Conservation (phyloP, 1,139 yeast genomes). For the Saccharomycopsis crataegensis region DNA sequence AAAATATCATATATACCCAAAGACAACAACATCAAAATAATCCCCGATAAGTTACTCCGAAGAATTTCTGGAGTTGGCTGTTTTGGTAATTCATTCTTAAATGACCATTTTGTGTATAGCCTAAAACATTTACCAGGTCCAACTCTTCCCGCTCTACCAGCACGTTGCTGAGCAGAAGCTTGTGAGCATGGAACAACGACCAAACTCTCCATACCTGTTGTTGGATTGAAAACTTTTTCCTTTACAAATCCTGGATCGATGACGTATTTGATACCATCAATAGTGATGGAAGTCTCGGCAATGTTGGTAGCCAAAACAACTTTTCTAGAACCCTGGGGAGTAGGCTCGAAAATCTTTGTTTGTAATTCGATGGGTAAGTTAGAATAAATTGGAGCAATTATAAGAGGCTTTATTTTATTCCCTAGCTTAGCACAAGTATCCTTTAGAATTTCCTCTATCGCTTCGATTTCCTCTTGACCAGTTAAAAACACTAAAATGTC, state of each 20-base stretch:
- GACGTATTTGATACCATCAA: slow-evolving; percentile 84
- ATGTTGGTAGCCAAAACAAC: slow-evolving; percentile 93
- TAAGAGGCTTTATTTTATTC: slow-evolving; percentile 49
- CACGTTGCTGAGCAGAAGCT: slow-evolving; percentile 93
- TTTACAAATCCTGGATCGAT: slow-evolving; percentile 93
- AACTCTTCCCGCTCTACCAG: slow-evolving; percentile 96
- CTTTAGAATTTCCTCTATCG: slow-evolving; percentile 60
- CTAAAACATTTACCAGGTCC: slow-evolving; percentile 95
- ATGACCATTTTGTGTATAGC: slow-evolving; percentile 82
- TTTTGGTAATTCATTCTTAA: slow-evolving; percentile 63
- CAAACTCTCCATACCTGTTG: slow-evolving; percentile 85
- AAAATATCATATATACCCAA: slow-evolving; percentile 77
- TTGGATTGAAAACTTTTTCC: slow-evolving; percentile 73
- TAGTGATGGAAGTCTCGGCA: slow-evolving; percentile 95
- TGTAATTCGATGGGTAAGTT: slow-evolving; percentile 83
- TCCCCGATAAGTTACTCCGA: slow-evolving; percentile 71
- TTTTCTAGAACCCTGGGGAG: slow-evolving; percentile 72
- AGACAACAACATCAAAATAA: slow-evolving; percentile 65
- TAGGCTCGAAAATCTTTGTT: slow-evolving; percentile 75
- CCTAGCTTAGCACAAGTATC: slow-evolving; percentile 66
- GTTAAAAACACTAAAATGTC: slow-evolving; percentile 88
- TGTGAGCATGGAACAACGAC: slow-evolving; percentile 82
- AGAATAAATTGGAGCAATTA: slow-evolving; percentile 87
- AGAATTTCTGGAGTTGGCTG: slow-evolving; percentile 87
- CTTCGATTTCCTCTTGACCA: slow-evolving; percentile 93